Base-by-base conservation (phyloP, 2,329 filamentous ascomycete species). In the Lecanoromycetidae sp. region DNA sequence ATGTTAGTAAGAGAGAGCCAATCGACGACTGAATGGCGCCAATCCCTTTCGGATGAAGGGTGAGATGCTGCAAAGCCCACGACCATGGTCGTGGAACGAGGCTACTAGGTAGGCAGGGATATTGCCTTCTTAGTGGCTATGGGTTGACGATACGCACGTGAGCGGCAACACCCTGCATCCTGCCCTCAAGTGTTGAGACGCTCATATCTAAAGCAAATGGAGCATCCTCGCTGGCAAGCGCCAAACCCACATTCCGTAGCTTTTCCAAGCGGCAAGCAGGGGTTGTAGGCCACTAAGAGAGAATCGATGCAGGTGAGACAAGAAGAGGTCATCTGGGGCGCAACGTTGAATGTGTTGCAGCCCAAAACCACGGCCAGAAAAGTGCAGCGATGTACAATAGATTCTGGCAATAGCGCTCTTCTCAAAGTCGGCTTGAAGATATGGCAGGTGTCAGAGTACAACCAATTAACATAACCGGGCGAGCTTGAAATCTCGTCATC, bases 201-300 rank as follows among this genome's bases (percentile, higher is more conserved):
- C 6, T 29, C 35, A 35, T 22, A 22, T 23, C 26, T 33, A 45
- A 34, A 30, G 35, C 36, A 34, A 17, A 23, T 23, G 33, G 15
- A 35, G 34, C 20, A 23, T 49, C 34, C 45, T 44, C 37, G 47
- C 47, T 49, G 47, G 47, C 47, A 49, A 49, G 47, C 47, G 47
- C 45, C 33, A 29, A 40, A 35, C 27, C 22, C 23, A 19, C 22
- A 4, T 30, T 36, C 29, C 30, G 41, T 39, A 41, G 20, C 29
- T 22, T 35, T 45, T 29, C n/a, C n/a, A 20, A 40, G 47, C 6
- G 40, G 29, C 22, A 29, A 17, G 35, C 22, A 26, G 30, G 10
- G 22, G 35, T 44, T 22, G 17, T 29, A 34, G 29, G 34, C n/a
- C 35, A 34, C 23, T 20, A 43, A 19, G 4, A 22, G 17, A 26